Evolutionary conservation across 345 rosid genomes (phyloP), one percentile per base, ranked within the genome.

Genomic region (Nephelium lappaceum): DNA sequence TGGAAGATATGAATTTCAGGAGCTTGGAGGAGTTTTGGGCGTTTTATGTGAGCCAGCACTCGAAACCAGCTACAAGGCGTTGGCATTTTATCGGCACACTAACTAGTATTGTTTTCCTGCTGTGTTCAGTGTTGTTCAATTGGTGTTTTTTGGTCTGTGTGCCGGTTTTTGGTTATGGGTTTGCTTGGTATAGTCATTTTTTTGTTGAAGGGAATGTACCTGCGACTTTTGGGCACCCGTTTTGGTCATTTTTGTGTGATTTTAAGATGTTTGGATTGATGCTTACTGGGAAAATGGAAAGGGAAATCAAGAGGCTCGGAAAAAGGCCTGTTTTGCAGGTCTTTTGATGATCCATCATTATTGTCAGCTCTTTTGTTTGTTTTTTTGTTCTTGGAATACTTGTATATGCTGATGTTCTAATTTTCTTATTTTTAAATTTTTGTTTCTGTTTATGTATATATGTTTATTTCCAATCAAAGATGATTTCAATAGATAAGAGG

Each of bases 121-220:
- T 89, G 5, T 85, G 84, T 77, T 87, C 98, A 24, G 10, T 93
- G 72, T 15, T 87, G 78, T 89, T 91, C 79, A 91, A 83, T 80
- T 53, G 85, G 85, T 89, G 97, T 92, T 71, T 86, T 74, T 7
- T 96, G 77, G 39, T 88, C 6, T 76, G 88, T 43, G 97, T 89
- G 82, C 99, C 98, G 15, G 18, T 93, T 5, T 53, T 83, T 71
- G 97, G 98, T 10, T 93, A 96, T 77, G 99, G 97, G 10, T 82
- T 82, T 72, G 99, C 95, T 11, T 94, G 99, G 98, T 94, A 91
- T 82, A 91, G 98, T 86, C 98, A 96, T 84, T 94, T 96, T 88
- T 94, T 92, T 84, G 95, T 96, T 73, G 98, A 96, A 86, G 82
- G 95, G 77, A 96, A 96, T 78, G 80, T 88, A 79, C 97, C 95